phyloP scores from a whole-genome alignment of 768 basidiomycete genomes.

The Agaricus sinodeliciosus region DNA sequence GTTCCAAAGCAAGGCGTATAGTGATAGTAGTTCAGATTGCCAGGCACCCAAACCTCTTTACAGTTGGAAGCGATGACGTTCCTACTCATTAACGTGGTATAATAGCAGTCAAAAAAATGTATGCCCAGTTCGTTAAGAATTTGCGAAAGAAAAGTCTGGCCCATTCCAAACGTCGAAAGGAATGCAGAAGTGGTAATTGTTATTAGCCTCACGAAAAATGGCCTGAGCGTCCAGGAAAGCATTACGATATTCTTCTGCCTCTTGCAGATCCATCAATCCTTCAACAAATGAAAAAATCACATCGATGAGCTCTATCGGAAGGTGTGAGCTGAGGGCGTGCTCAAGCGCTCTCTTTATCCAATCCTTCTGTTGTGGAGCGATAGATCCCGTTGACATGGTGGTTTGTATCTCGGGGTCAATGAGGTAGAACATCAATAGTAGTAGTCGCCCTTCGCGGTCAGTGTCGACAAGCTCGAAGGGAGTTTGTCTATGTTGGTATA shows the following conservation, averaged over 20 bases:
- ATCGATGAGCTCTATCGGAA: constrained; percentile 40
- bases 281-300: constrained; percentile 31
- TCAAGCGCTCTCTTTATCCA: constrained; percentile 36
- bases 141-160: constrained; percentile 14
- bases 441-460: constrained; percentile 34
- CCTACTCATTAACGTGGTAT: not conserved
- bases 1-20: not conserved
- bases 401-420: constrained; percentile 37
- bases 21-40: constrained; percentile 13
- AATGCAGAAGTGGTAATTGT: constrained; percentile 42
- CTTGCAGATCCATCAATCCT: constrained; percentile 30
- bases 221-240: constrained; percentile 26
- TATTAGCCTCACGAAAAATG: constrained; percentile 31
- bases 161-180: constrained; percentile 44
- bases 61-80: constrained; percentile 12
- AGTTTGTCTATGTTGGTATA: constrained; percentile 42
- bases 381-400: constrained; percentile 34
- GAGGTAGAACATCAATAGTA: constrained; percentile 39
- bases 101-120: not conserved
- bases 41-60: constrained; percentile 20
- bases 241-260: constrained; percentile 27
- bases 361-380: constrained; percentile 43
- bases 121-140: not conserved
- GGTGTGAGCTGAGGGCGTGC: constrained; percentile 23
- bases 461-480: constrained; percentile 34